Evolutionary conservation across 2,329 filamentous ascomycete species (phyloP).

Genomic region (Trichophyton simii): DNA sequence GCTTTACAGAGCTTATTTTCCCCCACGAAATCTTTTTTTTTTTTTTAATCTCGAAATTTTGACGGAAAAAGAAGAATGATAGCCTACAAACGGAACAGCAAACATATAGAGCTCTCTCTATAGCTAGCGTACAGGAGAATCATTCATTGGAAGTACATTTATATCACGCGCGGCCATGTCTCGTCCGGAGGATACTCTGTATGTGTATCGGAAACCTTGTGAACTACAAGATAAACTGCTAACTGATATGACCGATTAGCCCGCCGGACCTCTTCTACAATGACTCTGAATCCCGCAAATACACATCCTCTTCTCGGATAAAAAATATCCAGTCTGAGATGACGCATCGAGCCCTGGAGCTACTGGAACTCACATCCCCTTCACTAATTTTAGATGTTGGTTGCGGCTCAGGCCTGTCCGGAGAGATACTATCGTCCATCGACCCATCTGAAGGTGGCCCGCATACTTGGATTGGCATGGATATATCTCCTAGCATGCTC

Average conservation of each 20-base stretch:
- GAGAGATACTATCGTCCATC: constrained; percentile 76
- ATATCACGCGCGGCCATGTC: constrained; percentile 55
- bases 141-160: not conserved
- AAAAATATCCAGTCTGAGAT: constrained; percentile 90
- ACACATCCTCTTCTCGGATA: constrained; percentile 91
- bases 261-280: constrained; percentile 96
- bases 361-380: constrained; percentile 66
- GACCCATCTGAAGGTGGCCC: constrained; percentile 61
- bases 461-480: constrained; percentile 95
- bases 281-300: constrained; percentile 89
- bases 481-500: constrained; percentile 92
- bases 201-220: constrained; percentile 22
- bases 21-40: not conserved
- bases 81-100: not conserved
- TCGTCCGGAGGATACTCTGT: constrained; percentile 91
- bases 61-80: not conserved
- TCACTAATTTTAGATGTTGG: constrained; percentile 93
- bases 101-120: not conserved
- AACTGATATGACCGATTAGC: constrained; percentile 34
- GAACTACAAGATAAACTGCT: not conserved
- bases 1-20: not conserved
- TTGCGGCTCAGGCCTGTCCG: constrained; percentile 86
- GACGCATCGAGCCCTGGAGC: constrained; percentile 84
- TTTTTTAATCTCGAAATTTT: not conserved
- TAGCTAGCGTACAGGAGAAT: not conserved